Conservation (phyloP, 495 filamentous ascomycete genomes). For the Sordaria brevicollis region DNA sequence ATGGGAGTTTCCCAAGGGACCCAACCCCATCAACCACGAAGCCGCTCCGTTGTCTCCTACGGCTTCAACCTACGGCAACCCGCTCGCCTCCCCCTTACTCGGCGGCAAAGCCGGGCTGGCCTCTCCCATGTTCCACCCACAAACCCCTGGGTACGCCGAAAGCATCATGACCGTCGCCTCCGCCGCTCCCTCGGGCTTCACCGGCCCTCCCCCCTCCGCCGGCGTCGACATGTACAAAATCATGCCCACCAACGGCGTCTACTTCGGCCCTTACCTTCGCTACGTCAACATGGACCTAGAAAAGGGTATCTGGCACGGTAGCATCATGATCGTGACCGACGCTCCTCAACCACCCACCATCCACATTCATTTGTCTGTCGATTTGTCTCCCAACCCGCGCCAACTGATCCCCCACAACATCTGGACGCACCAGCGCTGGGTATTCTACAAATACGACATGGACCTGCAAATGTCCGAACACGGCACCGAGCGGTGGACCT, state of each 20-base stretch:
- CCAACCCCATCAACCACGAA: conserved; percentile 72
- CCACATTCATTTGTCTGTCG: conserved; percentile 83
- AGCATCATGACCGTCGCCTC: conserved; percentile 72
- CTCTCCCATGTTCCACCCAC: conserved; percentile 64
- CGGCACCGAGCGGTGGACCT: conserved; percentile 85
- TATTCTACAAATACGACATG: conserved; percentile 91
- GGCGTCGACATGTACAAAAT: conserved; percentile 91
- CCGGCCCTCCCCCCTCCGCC: conserved; percentile 72
- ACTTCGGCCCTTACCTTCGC: conserved; percentile 90
- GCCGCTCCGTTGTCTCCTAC: conserved; percentile 70
- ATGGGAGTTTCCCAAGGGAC: conserved; percentile 95
- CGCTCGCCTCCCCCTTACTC: conserved; percentile 61
- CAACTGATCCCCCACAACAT: conserved; percentile 81
- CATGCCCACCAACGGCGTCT: conserved; percentile 90
- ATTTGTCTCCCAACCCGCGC: conserved; percentile 85
- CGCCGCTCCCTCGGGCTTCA: conserved; percentile 63
- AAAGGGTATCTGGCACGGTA: conserved; percentile 78
- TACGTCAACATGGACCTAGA: conserved; percentile 98
- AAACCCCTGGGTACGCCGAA: conserved; percentile 62
- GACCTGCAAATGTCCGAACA: conserved; percentile 82
- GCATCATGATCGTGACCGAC: conserved; percentile 70
- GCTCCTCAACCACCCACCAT: conserved; percentile 92
- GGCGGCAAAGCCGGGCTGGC: conserved; percentile 62
- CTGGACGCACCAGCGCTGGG: conserved; percentile 82
- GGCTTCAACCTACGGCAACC: conserved; percentile 66